phyloP scores from a whole-genome alignment of 371 early-diverging fungal species.

The Rhizomucor pusillus region DNA sequence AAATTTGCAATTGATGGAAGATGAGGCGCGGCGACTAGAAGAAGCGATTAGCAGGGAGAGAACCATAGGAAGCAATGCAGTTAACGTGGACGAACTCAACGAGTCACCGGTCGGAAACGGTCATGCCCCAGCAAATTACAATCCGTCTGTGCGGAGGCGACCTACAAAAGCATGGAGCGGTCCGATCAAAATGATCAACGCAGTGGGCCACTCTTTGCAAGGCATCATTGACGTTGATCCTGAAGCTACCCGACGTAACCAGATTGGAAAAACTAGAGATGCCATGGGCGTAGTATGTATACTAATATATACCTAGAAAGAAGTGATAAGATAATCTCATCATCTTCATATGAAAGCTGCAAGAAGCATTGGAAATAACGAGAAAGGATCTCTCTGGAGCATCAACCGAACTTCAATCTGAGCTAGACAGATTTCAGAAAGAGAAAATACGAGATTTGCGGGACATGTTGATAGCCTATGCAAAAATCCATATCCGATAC shows the following conservation, averaged over 20 bases:
- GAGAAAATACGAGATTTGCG: conserved; percentile 87
- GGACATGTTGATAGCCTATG: conserved; percentile 76
- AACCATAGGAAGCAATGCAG: conserved; percentile 30
- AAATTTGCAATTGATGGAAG: conserved; percentile 72
- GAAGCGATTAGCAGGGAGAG: conserved; percentile 62
- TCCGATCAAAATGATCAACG: conserved; percentile 56
- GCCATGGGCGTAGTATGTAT: conserved; percentile 59
- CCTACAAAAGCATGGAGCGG: conserved; percentile 40
- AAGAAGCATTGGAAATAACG: conserved; percentile 71
- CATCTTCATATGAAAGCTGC: conserved; percentile 47
- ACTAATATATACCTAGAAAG: neutral
- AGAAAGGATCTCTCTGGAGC: conserved; percentile 69
- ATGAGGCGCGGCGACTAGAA: conserved; percentile 84
- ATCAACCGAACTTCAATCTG: conserved; percentile 78
- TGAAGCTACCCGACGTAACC: conserved; percentile 83
- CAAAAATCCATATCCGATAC: conserved; percentile 80
- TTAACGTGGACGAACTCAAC: conserved; percentile 29
- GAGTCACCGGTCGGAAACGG: neutral
- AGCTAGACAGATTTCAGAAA: conserved; percentile 89
- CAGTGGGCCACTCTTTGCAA: conserved; percentile 72
- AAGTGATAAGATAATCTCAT: neutral
- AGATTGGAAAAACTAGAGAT: conserved; percentile 88
- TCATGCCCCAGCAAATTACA: neutral
- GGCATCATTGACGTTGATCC: conserved; percentile 96
- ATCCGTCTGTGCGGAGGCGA: conserved; percentile 12